Evolutionary conservation across 2,329 filamentous ascomycete species (phyloP).

Genomic region (Ascochyta fabae): DNA sequence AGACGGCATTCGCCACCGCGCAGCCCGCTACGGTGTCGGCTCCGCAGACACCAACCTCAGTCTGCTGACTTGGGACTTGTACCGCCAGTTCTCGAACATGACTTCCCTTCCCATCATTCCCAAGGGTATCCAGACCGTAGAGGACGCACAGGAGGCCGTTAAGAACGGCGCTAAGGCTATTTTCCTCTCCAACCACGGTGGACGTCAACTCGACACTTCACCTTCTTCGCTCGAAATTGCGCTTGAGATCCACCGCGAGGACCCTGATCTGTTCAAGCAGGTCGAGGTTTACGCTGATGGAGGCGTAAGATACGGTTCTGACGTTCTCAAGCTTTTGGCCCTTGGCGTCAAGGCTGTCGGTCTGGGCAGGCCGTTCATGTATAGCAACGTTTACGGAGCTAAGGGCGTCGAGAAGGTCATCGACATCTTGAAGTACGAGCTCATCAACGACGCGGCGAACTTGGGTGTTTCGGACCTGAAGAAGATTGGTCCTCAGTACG

Average conservation of each 20-base stretch:
- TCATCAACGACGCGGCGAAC: conserved; percentile 48
- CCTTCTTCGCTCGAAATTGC: conserved; percentile 77
- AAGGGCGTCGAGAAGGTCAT: conserved; percentile 66
- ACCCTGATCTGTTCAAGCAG: conserved; percentile 49
- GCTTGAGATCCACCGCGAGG: conserved; percentile 72
- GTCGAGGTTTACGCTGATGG: conserved; percentile 52
- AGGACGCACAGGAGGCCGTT: conserved; percentile 48
- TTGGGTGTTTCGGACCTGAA: conserved; percentile 41
- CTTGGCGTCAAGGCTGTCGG: conserved; percentile 52
- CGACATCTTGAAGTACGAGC: conserved; percentile 59
- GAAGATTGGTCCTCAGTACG: conserved; percentile 34
- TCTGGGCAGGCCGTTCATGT: conserved; percentile 60
- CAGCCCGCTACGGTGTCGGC: conserved; percentile 41
- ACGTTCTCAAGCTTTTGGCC: conserved; percentile 49
- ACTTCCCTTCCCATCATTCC: conserved; percentile 49
- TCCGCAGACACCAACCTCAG: conserved; percentile 41
- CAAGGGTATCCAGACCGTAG: conserved; percentile 51
- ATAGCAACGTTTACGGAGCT: conserved; percentile 63
- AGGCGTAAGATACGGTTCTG: conserved; percentile 50
- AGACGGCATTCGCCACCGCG: conserved; percentile 48
- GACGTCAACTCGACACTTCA: conserved; percentile 53
- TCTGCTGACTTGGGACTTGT: conserved; percentile 45
- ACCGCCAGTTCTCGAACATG: conserved; percentile 45
- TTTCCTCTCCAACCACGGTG: conserved; percentile 53
- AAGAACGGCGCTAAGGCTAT: conserved; percentile 48